A percentile compares a stretch with the other conserved stretches of the same genome.
phyloP scores from a whole-genome alignment of 1,284 basidiomycete species.

The Heterobasidion parviporum region DNA sequence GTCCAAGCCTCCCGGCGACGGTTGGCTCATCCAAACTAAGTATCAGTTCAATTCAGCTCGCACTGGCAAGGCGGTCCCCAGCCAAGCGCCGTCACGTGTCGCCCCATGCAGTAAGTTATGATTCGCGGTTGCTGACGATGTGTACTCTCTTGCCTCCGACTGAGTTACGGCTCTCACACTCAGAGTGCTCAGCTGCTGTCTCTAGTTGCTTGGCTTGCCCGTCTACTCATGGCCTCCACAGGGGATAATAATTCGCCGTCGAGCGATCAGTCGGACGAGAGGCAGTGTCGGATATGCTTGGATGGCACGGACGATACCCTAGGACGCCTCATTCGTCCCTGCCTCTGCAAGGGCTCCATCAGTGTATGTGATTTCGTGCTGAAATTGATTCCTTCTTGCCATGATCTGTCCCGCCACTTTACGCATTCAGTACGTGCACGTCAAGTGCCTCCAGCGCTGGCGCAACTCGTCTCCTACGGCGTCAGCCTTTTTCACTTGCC shows the following conservation, averaged over 20 bases:
- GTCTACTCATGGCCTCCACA: too few relatives aligned
- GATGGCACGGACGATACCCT: constrained; percentile 54
- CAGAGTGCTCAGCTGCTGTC: too few relatives aligned
- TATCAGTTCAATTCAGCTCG: too few relatives aligned
- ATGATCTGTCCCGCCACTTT: constrained; percentile 4
- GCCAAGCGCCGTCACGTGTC: too few relatives aligned
- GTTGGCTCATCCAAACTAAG: too few relatives aligned
- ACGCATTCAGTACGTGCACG: constrained; percentile 56
- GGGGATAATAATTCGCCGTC: neutral
- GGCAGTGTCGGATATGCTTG: constrained; percentile 71
- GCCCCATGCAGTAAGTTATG: too few relatives aligned
- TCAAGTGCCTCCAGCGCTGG: constrained; percentile 70
- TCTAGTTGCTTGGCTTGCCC: too few relatives aligned
- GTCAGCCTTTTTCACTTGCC: constrained; percentile 66
- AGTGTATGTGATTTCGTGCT: constrained; percentile 39
- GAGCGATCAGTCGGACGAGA: constrained; percentile 24
- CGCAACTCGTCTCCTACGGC: constrained; percentile 41
- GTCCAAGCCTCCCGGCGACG: neutral
- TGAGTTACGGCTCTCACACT: too few relatives aligned
- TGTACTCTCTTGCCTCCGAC: too few relatives aligned
- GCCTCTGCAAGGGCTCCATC: constrained; percentile 73
- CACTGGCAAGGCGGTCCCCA: too few relatives aligned
- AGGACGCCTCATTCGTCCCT: constrained; percentile 68
- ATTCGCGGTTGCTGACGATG: too few relatives aligned
- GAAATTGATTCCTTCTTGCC: neutral